Evolutionary conservation across 805 yeast genomes (phyloP).

Genomic region (Candida succiphila): DNA sequence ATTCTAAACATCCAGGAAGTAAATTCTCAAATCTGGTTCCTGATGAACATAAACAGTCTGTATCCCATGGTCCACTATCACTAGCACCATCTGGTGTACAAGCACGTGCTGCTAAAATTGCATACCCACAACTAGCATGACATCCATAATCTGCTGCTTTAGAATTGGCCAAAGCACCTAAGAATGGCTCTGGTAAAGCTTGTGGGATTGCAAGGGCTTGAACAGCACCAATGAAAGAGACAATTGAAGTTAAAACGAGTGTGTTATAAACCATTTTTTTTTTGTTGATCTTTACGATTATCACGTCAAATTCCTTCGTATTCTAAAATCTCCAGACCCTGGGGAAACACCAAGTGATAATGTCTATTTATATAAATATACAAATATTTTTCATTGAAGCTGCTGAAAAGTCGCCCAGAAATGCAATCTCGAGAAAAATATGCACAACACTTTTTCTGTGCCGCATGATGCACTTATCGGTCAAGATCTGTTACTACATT

Average conservation of each 20-base stretch:
- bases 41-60: conserved; percentile 21
- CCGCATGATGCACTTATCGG: too few relatives aligned
- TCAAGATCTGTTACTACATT: too few relatives aligned
- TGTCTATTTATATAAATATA: too few relatives aligned
- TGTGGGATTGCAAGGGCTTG: neutral
- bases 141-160: conserved; percentile 18
- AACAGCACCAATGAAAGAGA: neutral
- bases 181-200: conserved; percentile 15
- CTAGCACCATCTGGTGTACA: conserved; percentile 12
- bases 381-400: too few relatives aligned
- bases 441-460: too few relatives aligned
- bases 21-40: conserved; percentile 17
- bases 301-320: neutral
- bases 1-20: conserved; percentile 25
- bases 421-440: too few relatives aligned
- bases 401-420: too few relatives aligned
- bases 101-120: conserved; percentile 19
- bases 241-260: neutral
- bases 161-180: conserved; percentile 6
- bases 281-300: neutral
- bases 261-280: neutral
- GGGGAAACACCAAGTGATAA: too few relatives aligned
- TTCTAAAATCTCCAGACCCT: too few relatives aligned
- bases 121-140: conserved; percentile 23
- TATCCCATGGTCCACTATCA: conserved; percentile 21